A percentile compares a stretch with the other conserved stretches of the same genome.
Evolutionary conservation across 2,329 filamentous ascomycete species (phyloP).

Genomic region (Didymella exigua): DNA sequence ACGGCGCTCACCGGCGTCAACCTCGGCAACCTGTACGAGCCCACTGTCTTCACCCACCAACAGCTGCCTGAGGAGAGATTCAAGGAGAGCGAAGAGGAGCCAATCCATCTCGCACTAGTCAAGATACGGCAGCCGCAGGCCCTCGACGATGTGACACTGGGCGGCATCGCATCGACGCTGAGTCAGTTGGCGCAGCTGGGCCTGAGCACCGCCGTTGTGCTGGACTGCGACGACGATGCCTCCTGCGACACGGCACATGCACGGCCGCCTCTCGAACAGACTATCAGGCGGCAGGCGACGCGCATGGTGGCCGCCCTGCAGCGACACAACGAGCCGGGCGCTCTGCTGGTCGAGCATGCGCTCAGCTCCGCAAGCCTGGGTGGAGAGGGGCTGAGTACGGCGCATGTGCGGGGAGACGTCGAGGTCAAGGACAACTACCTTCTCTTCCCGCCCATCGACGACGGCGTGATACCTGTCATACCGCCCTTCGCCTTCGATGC

Average conservation of each 20-base stretch:
- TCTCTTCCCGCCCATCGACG: conserved; percentile 68
- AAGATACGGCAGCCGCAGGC: conserved; percentile 78
- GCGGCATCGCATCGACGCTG: conserved; percentile 81
- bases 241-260: conserved; percentile 38
- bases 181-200: conserved; percentile 83
- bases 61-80: conserved; percentile 48
- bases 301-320: conserved; percentile 79
- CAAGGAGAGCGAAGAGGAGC: conserved; percentile 46
- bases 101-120: conserved; percentile 79
- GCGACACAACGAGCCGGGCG: conserved; percentile 68
- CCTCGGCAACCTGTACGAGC: conserved; percentile 64
- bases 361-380: conserved; percentile 48
- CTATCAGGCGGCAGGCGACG: conserved; percentile 67
- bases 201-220: conserved; percentile 78
- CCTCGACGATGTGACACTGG: conserved; percentile 70
- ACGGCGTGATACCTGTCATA: conserved; percentile 74
- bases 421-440: conserved; percentile 54
- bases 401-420: conserved; percentile 43
- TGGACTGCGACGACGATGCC: conserved; percentile 67
- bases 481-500: conserved; percentile 67
- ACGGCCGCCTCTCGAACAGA: conserved; percentile 44
- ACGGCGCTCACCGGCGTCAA: conserved; percentile 61
- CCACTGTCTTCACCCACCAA: conserved; percentile 64
- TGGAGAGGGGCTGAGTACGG: conserved; percentile 40
- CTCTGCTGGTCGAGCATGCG: conserved; percentile 69